Evolutionary conservation across 768 basidiomycete genomes (phyloP).

Genomic region (Fomitopsis pulvina): DNA sequence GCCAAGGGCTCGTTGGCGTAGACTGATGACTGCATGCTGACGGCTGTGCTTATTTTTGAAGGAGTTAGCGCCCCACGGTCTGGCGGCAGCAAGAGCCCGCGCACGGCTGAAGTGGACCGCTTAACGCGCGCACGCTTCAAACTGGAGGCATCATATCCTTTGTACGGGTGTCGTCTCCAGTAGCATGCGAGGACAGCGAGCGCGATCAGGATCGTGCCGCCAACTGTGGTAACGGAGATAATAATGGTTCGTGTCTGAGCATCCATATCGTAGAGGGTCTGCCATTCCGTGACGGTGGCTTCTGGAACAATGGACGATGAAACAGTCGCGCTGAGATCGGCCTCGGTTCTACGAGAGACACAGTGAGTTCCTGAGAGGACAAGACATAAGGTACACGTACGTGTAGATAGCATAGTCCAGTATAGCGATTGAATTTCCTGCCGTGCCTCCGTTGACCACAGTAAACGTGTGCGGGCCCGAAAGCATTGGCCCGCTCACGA

Average conservation of each 20-base stretch:
- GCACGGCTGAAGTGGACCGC: too few species aligned
- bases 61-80: too few species aligned
- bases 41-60: too few species aligned
- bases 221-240: not conserved
- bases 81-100: too few species aligned
- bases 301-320: too few species aligned
- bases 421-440: slow-evolving; percentile 20
- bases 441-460: slow-evolving; percentile 26
- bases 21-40: too few species aligned
- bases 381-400: slow-evolving; percentile 13
- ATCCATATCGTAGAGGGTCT: too few species aligned
- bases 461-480: slow-evolving; percentile 25
- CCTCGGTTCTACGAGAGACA: too few species aligned
- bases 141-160: not conserved
- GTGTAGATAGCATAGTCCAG: slow-evolving; percentile 35
- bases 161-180: not conserved
- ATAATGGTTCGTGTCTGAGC: not conserved
- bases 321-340: too few species aligned
- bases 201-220: not conserved
- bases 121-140: too few species aligned
- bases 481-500: slow-evolving; percentile 17
- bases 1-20: too few species aligned
- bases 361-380: not conserved
- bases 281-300: too few species aligned
- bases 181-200: not conserved